Evolutionary conservation across 805 yeast genomes (phyloP).

Genomic region (Yamadazyma endophytica): DNA sequence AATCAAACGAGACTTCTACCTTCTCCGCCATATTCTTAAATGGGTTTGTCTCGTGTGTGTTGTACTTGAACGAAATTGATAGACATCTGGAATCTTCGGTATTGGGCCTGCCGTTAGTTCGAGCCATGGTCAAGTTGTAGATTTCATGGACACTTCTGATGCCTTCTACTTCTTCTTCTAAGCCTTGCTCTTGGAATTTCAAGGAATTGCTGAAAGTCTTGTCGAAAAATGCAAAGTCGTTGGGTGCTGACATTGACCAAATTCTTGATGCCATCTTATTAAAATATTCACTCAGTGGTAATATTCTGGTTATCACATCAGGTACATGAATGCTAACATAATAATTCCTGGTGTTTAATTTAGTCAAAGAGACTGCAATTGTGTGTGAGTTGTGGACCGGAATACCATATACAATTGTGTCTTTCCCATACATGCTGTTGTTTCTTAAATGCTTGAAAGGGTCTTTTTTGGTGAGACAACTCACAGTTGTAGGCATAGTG

Average conservation of each 20-base stretch:
- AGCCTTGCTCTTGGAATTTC: conserved; percentile 16
- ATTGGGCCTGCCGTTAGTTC: not conserved
- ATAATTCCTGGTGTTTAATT: conserved; percentile 31
- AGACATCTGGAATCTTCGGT: conserved; percentile 17
- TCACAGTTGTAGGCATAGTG: too few relatives aligned
- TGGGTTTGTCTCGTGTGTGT: conserved; percentile 30
- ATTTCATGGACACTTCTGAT: conserved; percentile 2
- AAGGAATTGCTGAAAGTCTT: conserved; percentile 9
- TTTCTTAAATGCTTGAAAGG: conserved; percentile 29
- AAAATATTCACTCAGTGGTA: conserved; percentile 24
- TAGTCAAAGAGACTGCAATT: conserved; percentile 35
- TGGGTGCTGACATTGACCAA: not conserved
- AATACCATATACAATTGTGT: conserved; percentile 29
- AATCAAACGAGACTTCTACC: conserved; percentile 25
- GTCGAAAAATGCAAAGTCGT: conserved; percentile 16
- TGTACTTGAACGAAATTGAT: conserved; percentile 32
- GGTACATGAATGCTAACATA: conserved; percentile 38
- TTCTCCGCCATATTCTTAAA: conserved; percentile 19
- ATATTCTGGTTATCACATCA: conserved; percentile 31
- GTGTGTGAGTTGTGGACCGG: conserved; percentile 9
- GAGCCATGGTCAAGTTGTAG: too few relatives aligned
- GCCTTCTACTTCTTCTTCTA: conserved; percentile 14
- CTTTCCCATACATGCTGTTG: conserved; percentile 18
- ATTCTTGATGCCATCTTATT: conserved; percentile 3
- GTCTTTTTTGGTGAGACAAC: conserved; percentile 20